These are phyloP conservation scores for Rossbeevera mucosa DNA, from an alignment of 768 basidiomycete species.

Conservation along the genomic window DNA sequence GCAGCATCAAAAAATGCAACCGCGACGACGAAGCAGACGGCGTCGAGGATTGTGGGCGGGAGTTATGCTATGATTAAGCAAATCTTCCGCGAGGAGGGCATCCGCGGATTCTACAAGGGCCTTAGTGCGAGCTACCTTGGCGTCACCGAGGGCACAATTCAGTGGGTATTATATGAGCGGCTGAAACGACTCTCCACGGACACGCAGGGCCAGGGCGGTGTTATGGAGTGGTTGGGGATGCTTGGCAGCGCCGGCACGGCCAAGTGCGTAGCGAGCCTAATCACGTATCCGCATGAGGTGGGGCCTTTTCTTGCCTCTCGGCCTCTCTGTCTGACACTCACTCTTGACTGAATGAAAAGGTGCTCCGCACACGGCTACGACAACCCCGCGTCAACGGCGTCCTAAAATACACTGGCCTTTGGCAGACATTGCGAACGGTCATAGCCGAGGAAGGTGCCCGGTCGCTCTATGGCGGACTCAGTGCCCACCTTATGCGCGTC, in stretches of 20 bases:
- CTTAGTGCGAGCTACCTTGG: conserved; percentile 93
- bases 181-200: conserved; percentile 66
- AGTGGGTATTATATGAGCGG: conserved; percentile 95
- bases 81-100: conserved; percentile 77
- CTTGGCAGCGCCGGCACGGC: conserved; percentile 88
- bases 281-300: conserved; percentile 98
- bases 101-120: conserved; percentile 91
- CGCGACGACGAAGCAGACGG: conserved; percentile 1
- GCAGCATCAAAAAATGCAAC: background rate
- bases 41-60: conserved; percentile 40
- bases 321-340: background rate
- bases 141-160: conserved; percentile 93
- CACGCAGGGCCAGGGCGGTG: conserved; percentile 52
- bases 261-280: conserved; percentile 88
- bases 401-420: conserved; percentile 79
- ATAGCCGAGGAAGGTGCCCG: conserved; percentile 86
- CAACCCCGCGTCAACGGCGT: conserved; percentile 80
- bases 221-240: conserved; percentile 73
- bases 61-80: conserved; percentile 60
- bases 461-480: conserved; percentile 86
- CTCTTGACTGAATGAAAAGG: conserved; percentile 43
- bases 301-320: conserved; percentile 17
- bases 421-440: conserved; percentile 80
- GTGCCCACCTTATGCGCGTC: conserved; percentile 93
- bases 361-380: conserved; percentile 86